phyloP scores from a whole-genome alignment of 371 early-diverging fungal genomes.

The Thermomucor indicae-seudaticae region DNA sequence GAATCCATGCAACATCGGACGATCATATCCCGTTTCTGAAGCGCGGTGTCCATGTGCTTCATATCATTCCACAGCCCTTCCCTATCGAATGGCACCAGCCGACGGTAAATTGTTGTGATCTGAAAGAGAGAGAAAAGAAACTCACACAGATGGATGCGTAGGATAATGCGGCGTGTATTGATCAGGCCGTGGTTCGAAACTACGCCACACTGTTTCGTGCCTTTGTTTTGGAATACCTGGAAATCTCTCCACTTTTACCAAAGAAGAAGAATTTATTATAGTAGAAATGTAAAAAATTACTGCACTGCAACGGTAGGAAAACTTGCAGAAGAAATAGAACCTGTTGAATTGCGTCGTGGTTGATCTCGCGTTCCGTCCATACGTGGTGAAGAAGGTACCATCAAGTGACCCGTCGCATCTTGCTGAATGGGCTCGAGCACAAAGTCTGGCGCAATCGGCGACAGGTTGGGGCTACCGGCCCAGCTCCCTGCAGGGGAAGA shows the following conservation, averaged over 20 bases:
- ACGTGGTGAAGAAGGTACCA: constrained; percentile 27
- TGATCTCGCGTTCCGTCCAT: constrained; percentile 2
- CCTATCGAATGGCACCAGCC: constrained; percentile 85
- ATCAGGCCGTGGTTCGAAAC: constrained; percentile 37
- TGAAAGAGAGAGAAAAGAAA: background rate
- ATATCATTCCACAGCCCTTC: constrained; percentile 82
- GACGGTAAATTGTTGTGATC: constrained; percentile 19
- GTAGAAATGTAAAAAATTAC: too few relatives aligned
- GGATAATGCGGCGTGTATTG: constrained; percentile 38
- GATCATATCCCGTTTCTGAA: constrained; percentile 86
- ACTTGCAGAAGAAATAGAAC: too few relatives aligned
- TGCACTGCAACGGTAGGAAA: too few relatives aligned
- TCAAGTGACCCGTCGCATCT: constrained; percentile 29
- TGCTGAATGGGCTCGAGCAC: constrained; percentile 7
- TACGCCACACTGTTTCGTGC: constrained; percentile 48
- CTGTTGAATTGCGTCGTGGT: too few relatives aligned
- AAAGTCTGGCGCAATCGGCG: constrained; percentile 4
- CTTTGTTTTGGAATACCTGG: constrained; percentile 56
- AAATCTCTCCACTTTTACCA: too few relatives aligned
- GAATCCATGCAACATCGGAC: constrained; percentile 56
- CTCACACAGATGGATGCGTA: background rate
- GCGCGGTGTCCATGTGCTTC: constrained; percentile 80
- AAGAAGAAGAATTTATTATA: too few relatives aligned
- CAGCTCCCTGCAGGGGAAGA: constrained; percentile 28
- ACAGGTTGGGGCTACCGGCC: constrained; percentile 26